Evolutionary conservation across 2,329 filamentous ascomycete species (phyloP), one percentile per base, ranked within the genome.

Genomic region (Penicillium aurantiogriseum): DNA sequence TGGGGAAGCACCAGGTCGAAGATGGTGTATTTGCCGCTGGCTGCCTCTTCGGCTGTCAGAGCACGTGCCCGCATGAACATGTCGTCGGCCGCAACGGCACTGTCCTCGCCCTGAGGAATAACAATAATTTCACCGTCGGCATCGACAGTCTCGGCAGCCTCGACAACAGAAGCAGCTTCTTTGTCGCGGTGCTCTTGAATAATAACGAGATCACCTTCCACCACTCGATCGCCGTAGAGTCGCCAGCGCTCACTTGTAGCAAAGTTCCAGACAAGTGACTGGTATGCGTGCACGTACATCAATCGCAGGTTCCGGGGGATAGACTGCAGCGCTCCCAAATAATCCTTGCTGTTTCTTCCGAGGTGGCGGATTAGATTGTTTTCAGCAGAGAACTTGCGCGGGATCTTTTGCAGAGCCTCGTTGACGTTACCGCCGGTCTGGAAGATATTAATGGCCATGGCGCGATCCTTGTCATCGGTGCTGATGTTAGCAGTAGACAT

Each of bases 261-360:
- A 64, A 86, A 85, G 77, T 99, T 99, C 93, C 93, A 99, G 9
- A 99, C 87, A 38, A 92, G 84, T 6, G 90, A 96, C 74, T 99
- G 94, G 76, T 97, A 97, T 5, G 94, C 93, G 73, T 99, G 94
- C 17, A 96, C 88, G 71, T 97, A 99, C 89, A 99, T 97, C 57
- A 91, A 85, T 43, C 92, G 85, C 67, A 97, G 80, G 48, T 90
- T 91, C 19, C 92, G 84, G 25, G 89, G 89, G 61, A 99, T 92
- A 53, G 84, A 83, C 69, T 88, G 84, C 51, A 99, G 76, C 0
- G 94, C 91, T 25, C 92, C 92, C 58, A 90, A 82, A 71, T 85
- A 94, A 75, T 99, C 93, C 43, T 82, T 83, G 39, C 77, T 76
- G 23, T 81, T 57, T 27, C 70, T 68, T 54, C 79, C 78, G 23